phyloP scores from a whole-genome alignment of 306 rosid species.

The Vicia faba region DNA sequence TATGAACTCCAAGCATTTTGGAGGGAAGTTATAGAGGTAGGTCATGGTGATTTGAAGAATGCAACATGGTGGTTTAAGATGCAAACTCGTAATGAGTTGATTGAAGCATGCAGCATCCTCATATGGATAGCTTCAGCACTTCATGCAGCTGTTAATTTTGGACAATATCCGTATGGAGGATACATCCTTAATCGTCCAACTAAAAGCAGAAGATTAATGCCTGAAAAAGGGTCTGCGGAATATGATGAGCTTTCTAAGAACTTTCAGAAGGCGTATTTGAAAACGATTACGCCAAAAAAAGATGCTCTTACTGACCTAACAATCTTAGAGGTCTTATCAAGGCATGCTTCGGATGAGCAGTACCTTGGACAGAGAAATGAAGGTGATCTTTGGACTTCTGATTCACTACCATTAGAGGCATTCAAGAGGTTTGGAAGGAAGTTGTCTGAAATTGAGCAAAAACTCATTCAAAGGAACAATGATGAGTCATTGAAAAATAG shows the following conservation, averaged over 20 bases:
- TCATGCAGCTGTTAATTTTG: too few relatives aligned
- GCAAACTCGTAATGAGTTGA: constrained; percentile 41
- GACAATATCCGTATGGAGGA: too few relatives aligned
- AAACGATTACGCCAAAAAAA: constrained; percentile 56
- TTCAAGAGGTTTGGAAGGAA: constrained; percentile 8
- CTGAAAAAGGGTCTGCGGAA: constrained; percentile 52
- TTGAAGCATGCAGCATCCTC: constrained; percentile 44
- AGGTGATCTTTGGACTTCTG: constrained; percentile 36
- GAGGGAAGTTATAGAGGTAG: constrained; percentile 55
- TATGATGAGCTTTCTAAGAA: constrained; percentile 50
- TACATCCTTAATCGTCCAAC: too few relatives aligned
- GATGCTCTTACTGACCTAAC: constrained; percentile 36
- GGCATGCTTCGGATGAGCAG: constrained; percentile 49
- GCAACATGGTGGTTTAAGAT: too few relatives aligned
- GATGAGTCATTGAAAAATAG: too few relatives aligned
- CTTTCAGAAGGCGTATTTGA: constrained; percentile 49
- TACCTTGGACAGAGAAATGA: too few relatives aligned
- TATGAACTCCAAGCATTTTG: constrained; percentile 67
- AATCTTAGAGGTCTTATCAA: constrained; percentile 56
- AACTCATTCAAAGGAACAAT: too few relatives aligned
- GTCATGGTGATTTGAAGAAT: neutral
- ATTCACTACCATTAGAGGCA: constrained; percentile 17
- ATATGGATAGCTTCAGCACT: constrained; percentile 67
- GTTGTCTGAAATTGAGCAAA: too few relatives aligned
- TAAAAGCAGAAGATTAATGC: constrained; percentile 55